Percentiles rank a stretch among this genome's conserved stretches.
These are phyloP conservation scores for Blastocladiella britannica DNA, from an alignment of 192 early-diverging fungal species.

Conservation along the genomic window DNA sequence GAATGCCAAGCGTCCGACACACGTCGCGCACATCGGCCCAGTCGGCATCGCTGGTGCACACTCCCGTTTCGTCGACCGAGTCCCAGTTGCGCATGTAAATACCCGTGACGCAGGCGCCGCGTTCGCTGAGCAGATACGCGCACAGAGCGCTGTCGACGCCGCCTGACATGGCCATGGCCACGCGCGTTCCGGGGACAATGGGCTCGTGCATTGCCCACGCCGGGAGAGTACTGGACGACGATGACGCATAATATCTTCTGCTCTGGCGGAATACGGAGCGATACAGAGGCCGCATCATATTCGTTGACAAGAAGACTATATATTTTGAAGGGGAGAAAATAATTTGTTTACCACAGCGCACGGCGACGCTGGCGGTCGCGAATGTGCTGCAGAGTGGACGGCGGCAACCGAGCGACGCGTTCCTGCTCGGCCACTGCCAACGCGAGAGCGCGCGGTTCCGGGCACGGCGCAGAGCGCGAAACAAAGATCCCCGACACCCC, in stretches of 20 bases:
- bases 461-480: background rate
- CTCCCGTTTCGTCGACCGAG: conserved; percentile 47
- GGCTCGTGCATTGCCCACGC: too few species aligned
- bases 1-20: conserved; percentile 45
- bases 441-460: background rate
- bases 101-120: conserved; percentile 43
- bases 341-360: background rate
- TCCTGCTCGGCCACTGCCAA: background rate
- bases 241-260: too few species aligned
- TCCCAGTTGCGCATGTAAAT: conserved; percentile 97
- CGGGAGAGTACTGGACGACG: too few species aligned
- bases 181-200: conserved; percentile 7
- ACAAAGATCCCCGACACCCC: background rate
- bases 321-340: too few species aligned
- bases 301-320: too few species aligned
- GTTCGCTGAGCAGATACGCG: conserved; percentile 38
- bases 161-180: conserved; percentile 76
- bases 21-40: conserved; percentile 55
- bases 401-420: background rate
- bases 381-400: background rate
- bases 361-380: background rate
- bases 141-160: conserved; percentile 85
- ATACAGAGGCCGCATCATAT: too few species aligned
- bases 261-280: too few species aligned
- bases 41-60: conserved; percentile 56